These are phyloP conservation scores for Fraxinus velutina DNA, from an alignment of 305 asterid genomes.

Conservation along the genomic window DNA sequence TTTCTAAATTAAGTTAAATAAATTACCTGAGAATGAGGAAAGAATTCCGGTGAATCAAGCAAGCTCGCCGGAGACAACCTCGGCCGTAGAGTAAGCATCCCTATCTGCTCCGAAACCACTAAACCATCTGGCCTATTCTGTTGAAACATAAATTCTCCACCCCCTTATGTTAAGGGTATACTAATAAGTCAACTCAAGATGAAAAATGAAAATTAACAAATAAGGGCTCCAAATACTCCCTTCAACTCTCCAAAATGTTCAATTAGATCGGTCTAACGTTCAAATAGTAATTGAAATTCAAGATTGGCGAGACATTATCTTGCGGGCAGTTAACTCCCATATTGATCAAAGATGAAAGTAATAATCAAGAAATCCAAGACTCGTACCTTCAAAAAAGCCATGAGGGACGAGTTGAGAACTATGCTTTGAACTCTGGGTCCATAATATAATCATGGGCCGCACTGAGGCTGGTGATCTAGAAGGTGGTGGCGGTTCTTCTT, in stretches of 20 bases:
- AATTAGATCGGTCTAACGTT: background rate
- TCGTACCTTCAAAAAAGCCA: background rate
- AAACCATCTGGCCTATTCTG: conserved; percentile 43
- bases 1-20: background rate
- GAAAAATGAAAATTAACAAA: background rate
- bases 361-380: background rate
- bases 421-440: background rate
- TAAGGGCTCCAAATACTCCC: background rate
- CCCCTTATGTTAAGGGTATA: background rate
- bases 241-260: background rate
- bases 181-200: background rate
- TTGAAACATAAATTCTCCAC: conserved; percentile 42
- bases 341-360: background rate
- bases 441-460: background rate
- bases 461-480: too few species aligned
- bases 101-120: conserved; percentile 37
- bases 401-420: background rate
- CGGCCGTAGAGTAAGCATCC: conserved; percentile 50
- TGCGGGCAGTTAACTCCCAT: background rate
- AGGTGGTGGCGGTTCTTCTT: background rate
- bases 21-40: conserved; percentile 55
- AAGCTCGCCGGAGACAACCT: conserved; percentile 62
- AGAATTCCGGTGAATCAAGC: conserved; percentile 61
- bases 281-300: background rate
- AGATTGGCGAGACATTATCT: background rate